Evolutionary conservation across 805 yeast species (phyloP).

Genomic region (Wickerhamomyces mucosus): DNA sequence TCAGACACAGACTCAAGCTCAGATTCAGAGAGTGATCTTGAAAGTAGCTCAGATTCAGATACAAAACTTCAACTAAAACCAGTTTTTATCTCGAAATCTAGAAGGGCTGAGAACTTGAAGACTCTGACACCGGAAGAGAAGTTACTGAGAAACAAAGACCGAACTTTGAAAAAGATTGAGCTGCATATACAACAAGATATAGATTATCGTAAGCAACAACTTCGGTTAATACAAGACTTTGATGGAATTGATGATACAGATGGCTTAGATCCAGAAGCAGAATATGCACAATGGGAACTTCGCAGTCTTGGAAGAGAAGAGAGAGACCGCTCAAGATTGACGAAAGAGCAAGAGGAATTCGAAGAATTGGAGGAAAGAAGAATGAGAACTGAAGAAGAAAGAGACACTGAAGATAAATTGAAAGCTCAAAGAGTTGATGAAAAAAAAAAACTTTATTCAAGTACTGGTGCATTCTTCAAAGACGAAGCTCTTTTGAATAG

Average conservation of each 20-base stretch:
- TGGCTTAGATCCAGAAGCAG: conserved; percentile 43
- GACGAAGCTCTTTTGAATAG: conserved; percentile 10
- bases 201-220: conserved; percentile 11
- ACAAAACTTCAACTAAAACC: conserved; percentile 17
- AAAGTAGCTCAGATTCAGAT: conserved; percentile 3
- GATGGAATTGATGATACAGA: conserved; percentile 49
- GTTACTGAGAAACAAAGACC: conserved; percentile 19
- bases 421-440: not conserved
- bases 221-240: conserved; percentile 16
- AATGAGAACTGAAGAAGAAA: conserved; percentile 16
- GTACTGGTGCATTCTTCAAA: conserved; percentile 17
- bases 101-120: conserved; percentile 4
- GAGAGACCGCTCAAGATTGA: conserved; percentile 13
- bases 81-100: conserved; percentile 15
- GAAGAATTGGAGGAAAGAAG: conserved; percentile 18
- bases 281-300: conserved; percentile 46
- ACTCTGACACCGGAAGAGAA: conserved; percentile 9
- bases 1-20: too few relatives aligned
- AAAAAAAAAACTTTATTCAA: not conserved
- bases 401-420: conserved; percentile 9
- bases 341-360: conserved; percentile 17
- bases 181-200: conserved; percentile 17
- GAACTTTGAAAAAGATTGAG: conserved; percentile 18
- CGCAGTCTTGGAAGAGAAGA: conserved; percentile 39
- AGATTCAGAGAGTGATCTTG: too few relatives aligned